These are phyloP conservation scores for Choanephora cucurbitarum DNA, from an alignment of 371 early-diverging fungal genomes.

Conservation along the genomic window DNA sequence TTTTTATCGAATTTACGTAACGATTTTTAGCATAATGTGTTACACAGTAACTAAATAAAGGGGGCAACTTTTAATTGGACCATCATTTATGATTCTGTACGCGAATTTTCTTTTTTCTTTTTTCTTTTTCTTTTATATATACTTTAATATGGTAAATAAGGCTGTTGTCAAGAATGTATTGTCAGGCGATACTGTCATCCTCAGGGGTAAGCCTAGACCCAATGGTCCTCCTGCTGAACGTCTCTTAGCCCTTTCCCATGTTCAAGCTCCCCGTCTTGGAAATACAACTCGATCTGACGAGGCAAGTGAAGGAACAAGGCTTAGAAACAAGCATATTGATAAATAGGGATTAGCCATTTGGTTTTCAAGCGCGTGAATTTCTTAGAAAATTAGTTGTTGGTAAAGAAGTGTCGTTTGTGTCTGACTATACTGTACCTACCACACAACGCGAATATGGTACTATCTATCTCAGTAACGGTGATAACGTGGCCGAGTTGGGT, in stretches of 20 bases:
- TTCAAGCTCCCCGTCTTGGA: conserved; percentile 87
- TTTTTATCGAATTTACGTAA: too few relatives aligned
- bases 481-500: conserved; percentile 71
- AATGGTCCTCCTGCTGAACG: conserved; percentile 87
- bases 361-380: conserved; percentile 87
- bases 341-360: conserved; percentile 64
- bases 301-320: conserved; percentile 38
- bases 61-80: too few relatives aligned
- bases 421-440: conserved; percentile 70
- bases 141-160: conserved; percentile 36
- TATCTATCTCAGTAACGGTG: conserved; percentile 61
- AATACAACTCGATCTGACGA: conserved; percentile 82
- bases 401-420: conserved; percentile 83
- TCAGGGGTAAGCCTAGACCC: conserved; percentile 77
- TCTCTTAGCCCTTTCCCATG: conserved; percentile 78
- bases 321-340: neutral
- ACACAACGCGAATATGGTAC: conserved; percentile 77
- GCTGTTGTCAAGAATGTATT: conserved; percentile 84
- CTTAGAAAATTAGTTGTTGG: conserved; percentile 87
- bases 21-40: too few relatives aligned
- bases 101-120: neutral
- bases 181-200: conserved; percentile 90
- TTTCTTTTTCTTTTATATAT: neutral
- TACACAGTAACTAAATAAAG: too few relatives aligned
- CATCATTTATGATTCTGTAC: neutral